Percentiles rank a stretch among this genome's conserved stretches.
Evolutionary conservation across 768 basidiomycete species (phyloP).

Genomic region (Dictyophora rubrovolvata): DNA sequence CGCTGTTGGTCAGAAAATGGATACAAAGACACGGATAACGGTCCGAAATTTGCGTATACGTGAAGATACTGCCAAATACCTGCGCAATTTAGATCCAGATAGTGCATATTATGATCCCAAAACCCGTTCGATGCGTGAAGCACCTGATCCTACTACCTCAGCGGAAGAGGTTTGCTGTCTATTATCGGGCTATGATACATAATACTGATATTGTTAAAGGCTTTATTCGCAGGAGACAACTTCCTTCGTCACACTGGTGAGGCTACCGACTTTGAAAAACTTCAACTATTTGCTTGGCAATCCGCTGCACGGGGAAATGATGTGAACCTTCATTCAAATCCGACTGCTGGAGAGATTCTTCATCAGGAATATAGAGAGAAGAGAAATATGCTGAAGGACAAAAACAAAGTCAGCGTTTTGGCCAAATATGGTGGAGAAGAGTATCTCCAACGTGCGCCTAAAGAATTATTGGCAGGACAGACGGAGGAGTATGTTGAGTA

Average conservation of each 20-base stretch:
- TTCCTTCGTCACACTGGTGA: conserved; percentile 88
- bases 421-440: conserved; percentile 91
- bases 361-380: conserved; percentile 87
- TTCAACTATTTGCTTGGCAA: conserved; percentile 97
- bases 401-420: conserved; percentile 80
- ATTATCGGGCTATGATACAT: neutral
- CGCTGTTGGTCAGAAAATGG: conserved; percentile 94
- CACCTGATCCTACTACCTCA: conserved; percentile 64
- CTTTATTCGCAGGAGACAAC: conserved; percentile 92
- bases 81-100: conserved; percentile 90
- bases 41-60: conserved; percentile 97
- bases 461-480: conserved; percentile 88
- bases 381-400: conserved; percentile 85
- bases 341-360: conserved; percentile 87
- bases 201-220: conserved; percentile 32
- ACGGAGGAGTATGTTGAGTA: conserved; percentile 98
- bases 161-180: conserved; percentile 71
- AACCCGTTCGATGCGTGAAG: conserved; percentile 98
- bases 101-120: conserved; percentile 99
- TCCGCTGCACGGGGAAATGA: conserved; percentile 88
- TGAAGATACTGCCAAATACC: conserved; percentile 98
- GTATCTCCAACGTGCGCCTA: conserved; percentile 82
- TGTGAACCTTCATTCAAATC: conserved; percentile 91
- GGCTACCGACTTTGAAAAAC: conserved; percentile 80
- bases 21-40: conserved; percentile 96